Conservation (phyloP, 768 basidiomycete species). For the Serendipita sp. region DNA sequence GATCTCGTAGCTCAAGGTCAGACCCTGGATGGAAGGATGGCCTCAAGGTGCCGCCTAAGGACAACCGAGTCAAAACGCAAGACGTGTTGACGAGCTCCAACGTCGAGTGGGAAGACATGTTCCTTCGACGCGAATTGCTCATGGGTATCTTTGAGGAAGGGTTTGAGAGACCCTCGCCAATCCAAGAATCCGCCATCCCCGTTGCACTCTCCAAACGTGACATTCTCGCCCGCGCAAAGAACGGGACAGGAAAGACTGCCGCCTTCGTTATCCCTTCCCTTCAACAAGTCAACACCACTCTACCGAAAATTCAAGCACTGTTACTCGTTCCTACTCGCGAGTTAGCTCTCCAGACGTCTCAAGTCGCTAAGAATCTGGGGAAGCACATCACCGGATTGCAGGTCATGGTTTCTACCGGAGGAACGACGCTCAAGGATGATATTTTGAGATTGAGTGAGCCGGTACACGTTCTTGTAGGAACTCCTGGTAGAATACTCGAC, state of each 20-base stretch:
- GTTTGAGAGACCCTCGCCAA: conserved; percentile 90
- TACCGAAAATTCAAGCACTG: conserved; percentile 85
- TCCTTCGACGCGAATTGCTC: conserved; percentile 79
- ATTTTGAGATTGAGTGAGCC: conserved; percentile 78
- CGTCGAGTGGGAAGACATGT: conserved; percentile 90
- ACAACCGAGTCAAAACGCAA: conserved; percentile 78
- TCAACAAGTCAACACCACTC: conserved; percentile 72
- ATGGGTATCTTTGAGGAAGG: conserved; percentile 99
- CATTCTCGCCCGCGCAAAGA: conserved; percentile 88
- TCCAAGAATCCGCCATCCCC: conserved; percentile 98
- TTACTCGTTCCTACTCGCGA: conserved; percentile 98
- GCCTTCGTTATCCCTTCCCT: conserved; percentile 97
- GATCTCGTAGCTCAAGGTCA: neutral
- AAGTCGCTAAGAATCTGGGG: conserved; percentile 93
- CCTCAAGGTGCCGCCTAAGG: conserved; percentile 78
- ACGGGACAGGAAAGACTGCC: conserved; percentile 95
- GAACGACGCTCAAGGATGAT: conserved; percentile 95
- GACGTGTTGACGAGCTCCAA: conserved; percentile 92
- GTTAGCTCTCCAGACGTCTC: conserved; percentile 93
- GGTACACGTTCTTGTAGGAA: conserved; percentile 94
- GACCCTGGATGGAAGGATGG: conserved; percentile 45
- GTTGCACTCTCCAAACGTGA: conserved; percentile 87
- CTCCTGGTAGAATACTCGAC: conserved; percentile 91
- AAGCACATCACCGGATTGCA: conserved; percentile 80
- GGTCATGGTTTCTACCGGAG: conserved; percentile 99